These are phyloP conservation scores for Dacryopinax primogenitus DNA, from an alignment of 768 basidiomycete species.

Conservation along the genomic window DNA sequence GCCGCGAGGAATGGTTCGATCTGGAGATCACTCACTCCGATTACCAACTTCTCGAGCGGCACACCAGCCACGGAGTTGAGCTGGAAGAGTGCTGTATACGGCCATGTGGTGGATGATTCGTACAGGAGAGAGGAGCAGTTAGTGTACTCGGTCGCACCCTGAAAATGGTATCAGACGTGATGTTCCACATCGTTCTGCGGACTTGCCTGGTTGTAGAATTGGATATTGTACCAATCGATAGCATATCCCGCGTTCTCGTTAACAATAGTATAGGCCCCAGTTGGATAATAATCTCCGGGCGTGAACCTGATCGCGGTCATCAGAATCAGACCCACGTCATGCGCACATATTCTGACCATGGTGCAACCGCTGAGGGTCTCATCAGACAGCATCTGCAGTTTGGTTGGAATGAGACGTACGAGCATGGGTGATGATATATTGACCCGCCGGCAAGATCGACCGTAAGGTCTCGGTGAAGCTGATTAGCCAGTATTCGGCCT, in stretches of 20 bases:
- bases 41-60: slow-evolving; percentile 49
- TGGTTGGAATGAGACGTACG: background rate
- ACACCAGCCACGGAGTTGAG: slow-evolving; percentile 47
- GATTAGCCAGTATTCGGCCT: slow-evolving; percentile 5
- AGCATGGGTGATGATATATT: background rate
- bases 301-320: background rate
- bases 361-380: background rate
- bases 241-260: slow-evolving; percentile 22
- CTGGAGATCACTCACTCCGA: slow-evolving; percentile 30
- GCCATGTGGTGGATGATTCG: slow-evolving; percentile 23
- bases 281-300: background rate
- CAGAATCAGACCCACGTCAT: background rate
- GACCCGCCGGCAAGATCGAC: background rate
- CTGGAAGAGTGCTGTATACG: slow-evolving; percentile 35
- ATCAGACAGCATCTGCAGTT: background rate
- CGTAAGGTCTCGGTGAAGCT: background rate
- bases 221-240: slow-evolving; percentile 5
- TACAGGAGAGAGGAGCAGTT: slow-evolving; percentile 20
- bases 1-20: background rate
- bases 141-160: slow-evolving; percentile 17
- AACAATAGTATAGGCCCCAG: slow-evolving; percentile 28
- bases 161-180: background rate
- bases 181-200: background rate
- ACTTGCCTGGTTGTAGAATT: slow-evolving; percentile 10
- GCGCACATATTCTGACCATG: background rate